phyloP scores from a whole-genome alignment of 2,329 filamentous ascomycete species.

The Colletotrichum salicis region DNA sequence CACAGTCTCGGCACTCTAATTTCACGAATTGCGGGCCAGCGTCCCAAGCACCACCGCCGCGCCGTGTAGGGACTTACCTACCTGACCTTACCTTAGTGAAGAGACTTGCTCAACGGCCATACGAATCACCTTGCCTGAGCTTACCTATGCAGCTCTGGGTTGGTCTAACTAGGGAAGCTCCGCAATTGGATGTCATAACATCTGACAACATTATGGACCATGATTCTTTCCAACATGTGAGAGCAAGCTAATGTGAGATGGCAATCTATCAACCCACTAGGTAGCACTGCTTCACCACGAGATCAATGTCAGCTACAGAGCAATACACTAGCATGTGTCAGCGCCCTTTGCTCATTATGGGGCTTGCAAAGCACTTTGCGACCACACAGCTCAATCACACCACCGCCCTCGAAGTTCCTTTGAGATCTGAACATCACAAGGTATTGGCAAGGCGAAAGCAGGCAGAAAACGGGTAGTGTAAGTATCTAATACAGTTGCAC shows the following conservation, averaged over 20 bases:
- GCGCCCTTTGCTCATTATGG: not conserved
- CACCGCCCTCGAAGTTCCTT: too few species aligned
- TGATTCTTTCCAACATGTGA: not conserved
- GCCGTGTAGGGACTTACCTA: not conserved
- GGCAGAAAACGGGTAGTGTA: not conserved
- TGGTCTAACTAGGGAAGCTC: too few species aligned
- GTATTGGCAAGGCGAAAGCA: not conserved
- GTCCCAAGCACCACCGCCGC: not conserved
- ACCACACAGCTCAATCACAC: not conserved
- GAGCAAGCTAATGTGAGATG: not conserved
- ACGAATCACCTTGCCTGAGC: not conserved
- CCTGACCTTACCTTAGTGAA: too few species aligned
- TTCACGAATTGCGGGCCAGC: not conserved
- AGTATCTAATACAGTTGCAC: conserved; percentile 28
- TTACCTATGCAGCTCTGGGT: not conserved
- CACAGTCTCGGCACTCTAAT: not conserved
- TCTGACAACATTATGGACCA: not conserved
- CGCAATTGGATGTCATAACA: not conserved
- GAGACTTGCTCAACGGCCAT: not conserved
- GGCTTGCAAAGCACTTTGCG: not conserved
- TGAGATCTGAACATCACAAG: not conserved
- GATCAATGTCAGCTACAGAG: not conserved
- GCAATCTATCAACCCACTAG: not conserved
- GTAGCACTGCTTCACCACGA: not conserved
- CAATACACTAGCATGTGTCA: not conserved